Evolutionary conservation across 1,284 basidiomycete genomes (phyloP), one percentile per base, ranked within the genome.

Genomic region (Porodaedalea pini): DNA sequence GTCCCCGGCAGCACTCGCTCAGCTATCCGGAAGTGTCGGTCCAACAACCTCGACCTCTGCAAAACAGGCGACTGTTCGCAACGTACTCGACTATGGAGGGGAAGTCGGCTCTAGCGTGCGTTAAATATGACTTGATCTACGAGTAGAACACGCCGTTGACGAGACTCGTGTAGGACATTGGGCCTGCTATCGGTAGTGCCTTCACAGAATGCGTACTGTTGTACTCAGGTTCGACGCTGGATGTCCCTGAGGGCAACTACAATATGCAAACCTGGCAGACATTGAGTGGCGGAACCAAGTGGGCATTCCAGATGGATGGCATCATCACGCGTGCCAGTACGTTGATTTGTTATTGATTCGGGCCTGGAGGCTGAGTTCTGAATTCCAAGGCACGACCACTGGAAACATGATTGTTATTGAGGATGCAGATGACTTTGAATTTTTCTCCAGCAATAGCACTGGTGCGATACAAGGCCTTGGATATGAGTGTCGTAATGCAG

Each of bases 361-460:
- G 23, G 23, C 25, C 23, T 15, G 31, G 17, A 8, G n/a, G 17
- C 23, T 49, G 1, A 47, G 31, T 17, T 21, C 15, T 47, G 10
- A 23, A 29, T 32, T 29, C 7, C 10, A 11, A 70, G 69, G 67
- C 6, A 68, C 68, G 1, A 67, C 69, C 15, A 59, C 60, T 21
- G 70, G 70, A 2, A 69, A 72, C 55, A 71, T 71, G 70, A 67
- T 72, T 39, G 63, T 64, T 11, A 64, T 72, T 11, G 48, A 68
- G 50, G 70, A 70, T 48, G 70, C 71, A 17, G 63, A 69, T 51
- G 70, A 73, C 62, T 71, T 73, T 54, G 72, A 73, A 59, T 66
- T 73, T 57, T 73, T 67, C 60, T 72, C 70, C 21, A 67, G 67
- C 48, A 73, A 68, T 58, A 70, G 70, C 49, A 66, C 68, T 0